phyloP scores from a whole-genome alignment of 768 basidiomycete species.

The Collybia mongolica region DNA sequence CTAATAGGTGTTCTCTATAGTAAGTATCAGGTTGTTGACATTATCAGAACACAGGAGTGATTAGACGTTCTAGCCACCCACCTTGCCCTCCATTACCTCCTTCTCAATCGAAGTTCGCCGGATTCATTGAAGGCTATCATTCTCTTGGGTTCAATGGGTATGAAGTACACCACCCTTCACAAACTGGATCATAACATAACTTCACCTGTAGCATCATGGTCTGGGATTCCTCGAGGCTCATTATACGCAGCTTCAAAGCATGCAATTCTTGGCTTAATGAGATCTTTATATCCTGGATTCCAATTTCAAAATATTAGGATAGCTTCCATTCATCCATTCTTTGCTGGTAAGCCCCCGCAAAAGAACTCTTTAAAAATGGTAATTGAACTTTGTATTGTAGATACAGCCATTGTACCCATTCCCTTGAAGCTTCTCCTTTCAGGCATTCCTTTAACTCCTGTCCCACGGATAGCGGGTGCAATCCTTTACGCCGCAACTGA shows the following conservation, averaged over 20 bases:
- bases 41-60: too few species aligned
- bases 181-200: not conserved
- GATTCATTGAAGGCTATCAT: slow-evolving; percentile 48
- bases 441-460: slow-evolving; percentile 48
- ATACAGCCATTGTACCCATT: slow-evolving; percentile 44
- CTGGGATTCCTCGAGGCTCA: slow-evolving; percentile 37
- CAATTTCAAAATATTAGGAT: slow-evolving; percentile 38
- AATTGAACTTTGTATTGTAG: slow-evolving; percentile 18
- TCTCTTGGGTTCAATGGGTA: slow-evolving; percentile 56
- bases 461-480: slow-evolving; percentile 47
- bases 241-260: slow-evolving; percentile 56
- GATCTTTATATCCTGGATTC: slow-evolving; percentile 39
- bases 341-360: slow-evolving; percentile 38
- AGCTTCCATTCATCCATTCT: slow-evolving; percentile 51
- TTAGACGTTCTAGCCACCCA: slow-evolving; percentile 34
- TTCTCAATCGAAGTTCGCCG: slow-evolving; percentile 27
- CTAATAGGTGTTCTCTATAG: slow-evolving; percentile 47
- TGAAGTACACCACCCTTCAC: slow-evolving; percentile 5
- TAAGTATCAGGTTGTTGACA: slow-evolving; percentile 19
- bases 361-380: not conserved
- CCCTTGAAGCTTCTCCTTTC: slow-evolving; percentile 40
- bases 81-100: slow-evolving; percentile 51
- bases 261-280: slow-evolving; percentile 51
- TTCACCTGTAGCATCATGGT: slow-evolving; percentile 44
- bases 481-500: slow-evolving; percentile 52